phyloP scores from a whole-genome alignment of 148 eudicot species.

The Chenopodium berlandieri region DNA sequence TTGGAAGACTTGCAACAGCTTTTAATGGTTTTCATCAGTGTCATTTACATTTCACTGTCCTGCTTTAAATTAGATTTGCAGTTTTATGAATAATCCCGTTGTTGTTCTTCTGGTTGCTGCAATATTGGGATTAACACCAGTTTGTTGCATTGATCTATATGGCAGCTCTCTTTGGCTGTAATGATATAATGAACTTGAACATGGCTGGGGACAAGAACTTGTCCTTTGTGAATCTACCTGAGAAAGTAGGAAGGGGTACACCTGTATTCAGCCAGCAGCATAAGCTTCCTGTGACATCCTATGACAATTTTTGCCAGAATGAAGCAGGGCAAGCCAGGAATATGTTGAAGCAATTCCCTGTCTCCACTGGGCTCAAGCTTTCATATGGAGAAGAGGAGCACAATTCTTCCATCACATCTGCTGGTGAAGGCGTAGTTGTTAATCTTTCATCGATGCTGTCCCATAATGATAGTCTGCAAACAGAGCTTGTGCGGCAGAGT shows the following conservation, averaged over 20 bases:
- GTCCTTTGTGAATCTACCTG: slow-evolving; percentile 25
- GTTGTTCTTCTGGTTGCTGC: background rate
- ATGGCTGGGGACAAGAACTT: slow-evolving; percentile 30
- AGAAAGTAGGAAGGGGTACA: slow-evolving; percentile 25
- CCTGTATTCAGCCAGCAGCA: slow-evolving; percentile 36
- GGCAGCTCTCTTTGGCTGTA: slow-evolving; percentile 38
- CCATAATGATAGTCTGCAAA: slow-evolving; percentile 22
- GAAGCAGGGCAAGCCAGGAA: slow-evolving; percentile 29
- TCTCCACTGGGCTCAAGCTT: slow-evolving; percentile 49
- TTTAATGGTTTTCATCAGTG: background rate
- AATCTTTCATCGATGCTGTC: slow-evolving; percentile 31
- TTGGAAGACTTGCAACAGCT: background rate
- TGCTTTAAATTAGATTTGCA: background rate
- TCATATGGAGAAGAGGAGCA: slow-evolving; percentile 50
- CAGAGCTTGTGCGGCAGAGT: slow-evolving; percentile 37
- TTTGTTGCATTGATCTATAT: slow-evolving; percentile 14
- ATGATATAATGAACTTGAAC: slow-evolving; percentile 31
- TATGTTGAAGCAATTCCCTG: slow-evolving; percentile 35
- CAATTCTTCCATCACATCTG: slow-evolving; percentile 44
- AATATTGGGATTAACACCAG: background rate
- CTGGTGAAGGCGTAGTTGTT: slow-evolving; percentile 32
- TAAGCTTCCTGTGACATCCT: slow-evolving; percentile 30
- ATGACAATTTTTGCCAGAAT: slow-evolving; percentile 25
- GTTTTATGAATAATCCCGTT: no score
- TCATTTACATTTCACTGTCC: background rate